Evolutionary conservation across 176 grass and related monocot genomes (phyloP).

Genomic region (Ampelocalamus luodianensis): DNA sequence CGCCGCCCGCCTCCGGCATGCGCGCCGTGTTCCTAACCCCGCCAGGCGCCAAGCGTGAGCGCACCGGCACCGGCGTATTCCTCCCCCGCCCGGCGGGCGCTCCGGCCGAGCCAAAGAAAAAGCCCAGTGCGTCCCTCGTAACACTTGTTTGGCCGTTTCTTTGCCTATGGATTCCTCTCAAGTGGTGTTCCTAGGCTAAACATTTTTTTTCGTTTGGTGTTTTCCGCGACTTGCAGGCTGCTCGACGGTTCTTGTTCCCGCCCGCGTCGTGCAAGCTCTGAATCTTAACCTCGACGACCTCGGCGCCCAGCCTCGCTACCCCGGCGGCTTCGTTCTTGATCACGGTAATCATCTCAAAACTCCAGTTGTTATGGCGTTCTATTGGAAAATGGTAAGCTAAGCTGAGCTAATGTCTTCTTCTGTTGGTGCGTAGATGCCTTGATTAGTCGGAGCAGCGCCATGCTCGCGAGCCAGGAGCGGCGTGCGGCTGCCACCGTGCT

Average conservation of each 20-base stretch:
- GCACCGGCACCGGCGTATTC: conserved; percentile 83
- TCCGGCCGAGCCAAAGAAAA: conserved; percentile 58
- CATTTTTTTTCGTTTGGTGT: not conserved
- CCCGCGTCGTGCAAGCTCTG: conserved; percentile 81
- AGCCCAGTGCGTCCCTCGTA: conserved; percentile 42
- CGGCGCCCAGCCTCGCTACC: conserved; percentile 67
- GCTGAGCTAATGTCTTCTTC: not conserved
- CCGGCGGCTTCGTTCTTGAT: conserved; percentile 64
- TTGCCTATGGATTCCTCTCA: not conserved
- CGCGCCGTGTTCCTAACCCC: conserved; percentile 68
- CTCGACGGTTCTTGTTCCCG: conserved; percentile 84
- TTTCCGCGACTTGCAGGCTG: conserved; percentile 48
- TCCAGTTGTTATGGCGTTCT: accelerated
- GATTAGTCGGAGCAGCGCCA: conserved; percentile 66
- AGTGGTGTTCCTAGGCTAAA: not conserved
- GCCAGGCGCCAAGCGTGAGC: conserved; percentile 60
- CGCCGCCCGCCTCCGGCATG: conserved; percentile 42
- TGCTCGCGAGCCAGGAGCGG: conserved; percentile 58
- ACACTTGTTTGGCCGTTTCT: not conserved
- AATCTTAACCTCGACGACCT: conserved; percentile 88
- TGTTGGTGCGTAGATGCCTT: conserved; percentile 48
- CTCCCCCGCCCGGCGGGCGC: conserved; percentile 58
- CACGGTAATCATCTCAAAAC: conserved; percentile 30
- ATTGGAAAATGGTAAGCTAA: not conserved
- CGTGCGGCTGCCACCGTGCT: not conserved